Evolutionary conservation across 2,329 filamentous ascomycete genomes (phyloP).

Genomic region (Colletotrichum orbiculare): DNA sequence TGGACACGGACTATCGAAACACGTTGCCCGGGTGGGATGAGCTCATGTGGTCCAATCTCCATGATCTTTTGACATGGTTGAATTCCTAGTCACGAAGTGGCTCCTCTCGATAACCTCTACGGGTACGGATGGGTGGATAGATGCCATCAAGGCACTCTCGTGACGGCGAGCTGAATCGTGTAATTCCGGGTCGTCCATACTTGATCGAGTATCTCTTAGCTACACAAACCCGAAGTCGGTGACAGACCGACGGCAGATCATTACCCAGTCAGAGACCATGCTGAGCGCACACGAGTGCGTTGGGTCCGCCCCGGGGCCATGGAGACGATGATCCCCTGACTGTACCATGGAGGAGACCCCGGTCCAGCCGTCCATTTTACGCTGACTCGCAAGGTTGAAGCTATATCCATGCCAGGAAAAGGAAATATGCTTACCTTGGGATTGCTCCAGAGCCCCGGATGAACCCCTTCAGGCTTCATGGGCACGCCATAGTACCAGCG

Average conservation of each 20-base stretch:
- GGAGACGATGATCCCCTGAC: conserved; percentile 14
- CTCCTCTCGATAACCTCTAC: not conserved
- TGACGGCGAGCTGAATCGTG: conserved; percentile 18
- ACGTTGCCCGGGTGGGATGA: conserved; percentile 4
- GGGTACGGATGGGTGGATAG: not conserved
- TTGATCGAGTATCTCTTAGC: not conserved
- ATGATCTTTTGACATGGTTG: not conserved
- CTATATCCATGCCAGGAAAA: not conserved
- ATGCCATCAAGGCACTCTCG: conserved; percentile 1
- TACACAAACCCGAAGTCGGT: too few species aligned
- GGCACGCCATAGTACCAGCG: too few species aligned
- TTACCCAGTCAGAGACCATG: not conserved
- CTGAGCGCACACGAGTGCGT: not conserved
- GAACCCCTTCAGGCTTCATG: not conserved
- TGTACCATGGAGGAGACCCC: not conserved
- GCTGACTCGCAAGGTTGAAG: conserved; percentile 1
- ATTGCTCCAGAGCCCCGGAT: conserved; percentile 1
- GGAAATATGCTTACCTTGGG: conserved; percentile 1
- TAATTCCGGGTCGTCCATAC: conserved; percentile 5
- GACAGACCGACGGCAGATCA: not conserved
- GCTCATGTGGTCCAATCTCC: not conserved
- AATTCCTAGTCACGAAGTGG: not conserved
- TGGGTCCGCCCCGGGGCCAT: not conserved
- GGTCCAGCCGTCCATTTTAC: too few species aligned
- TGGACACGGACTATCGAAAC: conserved; percentile 7